Evolutionary conservation across 805 yeast species (phyloP).

Genomic region (Wickerhamiella shivajii): DNA sequence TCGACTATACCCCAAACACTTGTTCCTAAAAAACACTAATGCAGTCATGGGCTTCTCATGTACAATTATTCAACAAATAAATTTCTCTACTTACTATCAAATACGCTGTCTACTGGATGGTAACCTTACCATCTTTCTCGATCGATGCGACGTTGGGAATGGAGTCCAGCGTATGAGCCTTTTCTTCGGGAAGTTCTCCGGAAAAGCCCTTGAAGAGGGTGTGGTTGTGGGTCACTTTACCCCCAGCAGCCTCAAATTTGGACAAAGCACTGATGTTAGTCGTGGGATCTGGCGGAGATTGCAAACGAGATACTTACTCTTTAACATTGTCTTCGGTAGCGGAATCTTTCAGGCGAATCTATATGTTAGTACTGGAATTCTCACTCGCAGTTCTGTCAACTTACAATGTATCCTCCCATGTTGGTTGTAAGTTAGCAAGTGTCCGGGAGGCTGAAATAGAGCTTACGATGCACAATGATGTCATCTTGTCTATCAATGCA

Average conservation of each 20-base stretch:
- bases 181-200: conserved; percentile 22
- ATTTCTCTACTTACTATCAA: background rate
- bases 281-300: background rate
- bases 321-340: conserved; percentile 19
- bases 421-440: too few relatives aligned
- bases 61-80: background rate
- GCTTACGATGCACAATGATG: too few relatives aligned
- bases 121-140: conserved; percentile 22
- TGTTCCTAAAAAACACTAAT: too few relatives aligned
- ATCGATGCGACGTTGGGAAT: conserved; percentile 19
- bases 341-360: conserved; percentile 14
- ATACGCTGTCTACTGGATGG: conserved; percentile 12
- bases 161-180: conserved; percentile 18
- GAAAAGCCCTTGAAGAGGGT: conserved; percentile 26
- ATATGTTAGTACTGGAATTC: too few relatives aligned
- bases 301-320: conserved; percentile 5
- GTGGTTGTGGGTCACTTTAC: conserved; percentile 22
- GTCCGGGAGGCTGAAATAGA: too few relatives aligned
- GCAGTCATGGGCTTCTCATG: too few relatives aligned
- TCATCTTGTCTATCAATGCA: too few relatives aligned
- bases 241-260: conserved; percentile 19
- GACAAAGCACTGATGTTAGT: conserved; percentile 8
- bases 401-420: too few relatives aligned
- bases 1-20: conserved; percentile 1
- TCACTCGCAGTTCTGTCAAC: too few relatives aligned